Percentiles rank a stretch among this genome's conserved stretches.
Evolutionary conservation across 306 rosid genomes (phyloP).

Genomic region (Cicer arietinum): DNA sequence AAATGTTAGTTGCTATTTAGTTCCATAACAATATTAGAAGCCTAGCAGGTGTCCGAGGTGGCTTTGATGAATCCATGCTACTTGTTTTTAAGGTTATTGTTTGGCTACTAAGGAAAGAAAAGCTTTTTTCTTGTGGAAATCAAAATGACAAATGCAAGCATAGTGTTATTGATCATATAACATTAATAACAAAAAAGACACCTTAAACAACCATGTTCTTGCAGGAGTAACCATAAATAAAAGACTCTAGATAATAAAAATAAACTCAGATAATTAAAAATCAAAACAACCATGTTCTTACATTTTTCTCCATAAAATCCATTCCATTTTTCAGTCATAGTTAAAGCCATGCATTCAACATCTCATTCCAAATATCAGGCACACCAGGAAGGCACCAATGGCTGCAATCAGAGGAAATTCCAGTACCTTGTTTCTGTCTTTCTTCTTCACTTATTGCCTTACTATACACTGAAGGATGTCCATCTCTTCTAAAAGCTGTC

Average conservation of each 20-base stretch:
- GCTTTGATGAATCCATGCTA: constrained; percentile 7
- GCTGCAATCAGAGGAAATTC: constrained; percentile 91
- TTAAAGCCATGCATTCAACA: constrained; percentile 76
- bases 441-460: constrained; percentile 62
- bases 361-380: constrained; percentile 95
- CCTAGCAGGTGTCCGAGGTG: background rate
- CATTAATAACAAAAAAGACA: constrained; percentile 29
- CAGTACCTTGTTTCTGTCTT: constrained; percentile 58
- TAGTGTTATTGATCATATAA: constrained; percentile 41
- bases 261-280: constrained; percentile 21
- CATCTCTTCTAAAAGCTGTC: constrained; percentile 87
- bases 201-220: constrained; percentile 38
- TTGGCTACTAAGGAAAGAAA: constrained; percentile 2
- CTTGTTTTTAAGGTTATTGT: constrained; percentile 17
- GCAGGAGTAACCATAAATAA: constrained; percentile 33
- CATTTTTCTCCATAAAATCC: constrained; percentile 34
- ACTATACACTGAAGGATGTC: constrained; percentile 88
- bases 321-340: constrained; percentile 21
- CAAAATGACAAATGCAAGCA: constrained; percentile 41
- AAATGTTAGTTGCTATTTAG: too few species aligned
- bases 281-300: constrained; percentile 1
- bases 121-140: constrained; percentile 36
- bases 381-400: constrained; percentile 99
- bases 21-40: too few species aligned
- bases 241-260: constrained; percentile 42